Conservation (phyloP, 2,329 filamentous ascomycete genomes). For the Aureobasidium sp. region DNA sequence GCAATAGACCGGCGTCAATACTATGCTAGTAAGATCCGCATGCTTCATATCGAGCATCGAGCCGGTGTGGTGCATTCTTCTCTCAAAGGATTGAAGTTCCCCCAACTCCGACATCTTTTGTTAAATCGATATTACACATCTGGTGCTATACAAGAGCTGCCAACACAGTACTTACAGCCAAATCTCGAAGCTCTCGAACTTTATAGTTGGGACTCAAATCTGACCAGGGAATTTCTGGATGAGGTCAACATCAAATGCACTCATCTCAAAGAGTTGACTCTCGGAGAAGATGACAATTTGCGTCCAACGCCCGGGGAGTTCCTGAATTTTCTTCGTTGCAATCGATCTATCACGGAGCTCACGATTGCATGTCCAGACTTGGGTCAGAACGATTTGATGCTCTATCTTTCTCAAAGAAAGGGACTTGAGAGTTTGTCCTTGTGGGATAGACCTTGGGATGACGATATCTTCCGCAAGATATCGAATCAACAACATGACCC, state of each 20-base stretch:
- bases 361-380: background rate
- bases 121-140: background rate
- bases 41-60: background rate
- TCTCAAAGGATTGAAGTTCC: background rate
- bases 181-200: background rate
- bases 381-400: background rate
- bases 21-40: background rate
- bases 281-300: background rate
- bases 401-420: background rate
- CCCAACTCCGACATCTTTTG: background rate
- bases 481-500: background rate
- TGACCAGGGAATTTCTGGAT: background rate
- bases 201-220: background rate
- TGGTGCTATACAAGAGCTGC: background rate
- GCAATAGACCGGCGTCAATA: background rate
- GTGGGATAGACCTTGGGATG: background rate
- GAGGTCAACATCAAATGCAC: background rate
- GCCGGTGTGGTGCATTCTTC: background rate
- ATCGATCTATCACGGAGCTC: background rate
- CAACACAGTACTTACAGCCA: background rate
- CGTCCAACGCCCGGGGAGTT: background rate
- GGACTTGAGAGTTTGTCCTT: background rate
- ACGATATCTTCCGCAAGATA: background rate
- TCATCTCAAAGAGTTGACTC: background rate
- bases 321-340: background rate